These are phyloP conservation scores for Mycena indigotica DNA, from an alignment of 768 basidiomycete genomes.

Conservation along the genomic window DNA sequence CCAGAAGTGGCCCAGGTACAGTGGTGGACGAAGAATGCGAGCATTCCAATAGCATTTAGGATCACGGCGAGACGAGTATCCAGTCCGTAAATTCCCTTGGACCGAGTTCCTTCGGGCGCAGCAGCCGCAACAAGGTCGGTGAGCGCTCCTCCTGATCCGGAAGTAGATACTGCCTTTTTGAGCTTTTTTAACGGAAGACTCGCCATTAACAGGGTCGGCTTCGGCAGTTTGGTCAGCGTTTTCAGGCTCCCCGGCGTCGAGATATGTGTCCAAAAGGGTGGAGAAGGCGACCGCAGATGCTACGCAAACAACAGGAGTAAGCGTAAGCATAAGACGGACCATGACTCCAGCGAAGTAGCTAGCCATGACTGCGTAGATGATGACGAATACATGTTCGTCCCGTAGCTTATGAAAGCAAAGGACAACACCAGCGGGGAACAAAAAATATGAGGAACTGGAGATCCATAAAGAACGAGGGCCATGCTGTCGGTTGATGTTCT, in stretches of 20 bases:
- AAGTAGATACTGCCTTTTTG: slow-evolving; percentile 54
- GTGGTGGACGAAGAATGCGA: slow-evolving; percentile 90
- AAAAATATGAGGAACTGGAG: slow-evolving; percentile 95
- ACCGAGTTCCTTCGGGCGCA: slow-evolving; percentile 32
- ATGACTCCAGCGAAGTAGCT: slow-evolving; percentile 99
- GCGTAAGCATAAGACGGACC: slow-evolving; percentile 97
- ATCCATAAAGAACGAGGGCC: slow-evolving; percentile 99
- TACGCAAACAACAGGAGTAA: slow-evolving; percentile 97
- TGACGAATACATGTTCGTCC: slow-evolving; percentile 97
- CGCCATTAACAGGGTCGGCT: slow-evolving; percentile 30
- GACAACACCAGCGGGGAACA: slow-evolving; percentile 95
- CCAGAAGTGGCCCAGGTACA: slow-evolving; percentile 95
- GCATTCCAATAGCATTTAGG: slow-evolving; percentile 72
- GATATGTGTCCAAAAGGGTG: slow-evolving; percentile 82
- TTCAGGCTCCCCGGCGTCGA: slow-evolving; percentile 79
- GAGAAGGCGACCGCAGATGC: slow-evolving; percentile 90
- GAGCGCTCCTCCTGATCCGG: slow-evolving; percentile 36
- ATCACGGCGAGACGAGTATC: slow-evolving; percentile 82
- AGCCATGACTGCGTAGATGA: slow-evolving; percentile 94
- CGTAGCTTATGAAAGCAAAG: slow-evolving; percentile 92
- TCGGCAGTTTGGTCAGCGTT: slow-evolving; percentile 34
- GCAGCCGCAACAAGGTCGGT: slow-evolving; percentile 45
- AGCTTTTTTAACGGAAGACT: slow-evolving; percentile 56
- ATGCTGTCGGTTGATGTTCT: slow-evolving; percentile 98
- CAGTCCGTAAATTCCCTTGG: slow-evolving; percentile 76